Evolutionary conservation across 345 rosid genomes (phyloP), one percentile per base, ranked within the genome.

Genomic region (Linum trigynum): DNA sequence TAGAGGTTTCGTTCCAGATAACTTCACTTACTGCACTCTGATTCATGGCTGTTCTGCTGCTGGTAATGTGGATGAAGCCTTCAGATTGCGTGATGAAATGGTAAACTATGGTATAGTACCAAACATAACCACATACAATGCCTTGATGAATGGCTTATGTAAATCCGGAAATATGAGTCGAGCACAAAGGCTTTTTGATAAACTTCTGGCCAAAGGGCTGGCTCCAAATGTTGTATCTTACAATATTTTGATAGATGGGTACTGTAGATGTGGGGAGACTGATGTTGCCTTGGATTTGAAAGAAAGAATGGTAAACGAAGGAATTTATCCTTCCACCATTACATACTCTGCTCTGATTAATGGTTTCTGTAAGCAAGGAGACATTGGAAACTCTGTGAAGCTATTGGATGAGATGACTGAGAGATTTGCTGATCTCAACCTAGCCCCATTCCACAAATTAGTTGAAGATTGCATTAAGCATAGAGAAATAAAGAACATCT

Each of bases 81-180:
- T 86, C 76, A 76, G 63, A 23, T 68, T 88, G 63, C 75, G 86
- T 4, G 83, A 84, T 78, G 91, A 88, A 78, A 88, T 88, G 91
- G 65, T 78, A 75, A 39, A 73, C 55, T 75, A 77, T 73, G 84
- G 84, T 73, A 66, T 86, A 59, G 64, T 45, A 40, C 96, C 91
- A 7, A 86, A 83, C 75, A 77, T 83, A 67, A 74, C 79, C 56
- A 88, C 85, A 9, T 84, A 85, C 74, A 87, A 87, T 67, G 86
- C 79, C 68, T 74, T 88, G 60, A 78, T 85, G n/a, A 81, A 76
- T 67, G 95, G 95, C 37, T 76, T 85, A 50, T 65, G 90, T 69
- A 83, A 78, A 65, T 76, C 71, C 2, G 88, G 85, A 55, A 74
- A 82, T 76, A 57, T 87, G 57, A 83, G 76, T 61, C 79, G 86